A percentile compares a stretch with the other conserved stretches of the same genome.
Conservation (phyloP, 1,139 yeast genomes). For the Saccharomycopsis hybrid region DNA sequence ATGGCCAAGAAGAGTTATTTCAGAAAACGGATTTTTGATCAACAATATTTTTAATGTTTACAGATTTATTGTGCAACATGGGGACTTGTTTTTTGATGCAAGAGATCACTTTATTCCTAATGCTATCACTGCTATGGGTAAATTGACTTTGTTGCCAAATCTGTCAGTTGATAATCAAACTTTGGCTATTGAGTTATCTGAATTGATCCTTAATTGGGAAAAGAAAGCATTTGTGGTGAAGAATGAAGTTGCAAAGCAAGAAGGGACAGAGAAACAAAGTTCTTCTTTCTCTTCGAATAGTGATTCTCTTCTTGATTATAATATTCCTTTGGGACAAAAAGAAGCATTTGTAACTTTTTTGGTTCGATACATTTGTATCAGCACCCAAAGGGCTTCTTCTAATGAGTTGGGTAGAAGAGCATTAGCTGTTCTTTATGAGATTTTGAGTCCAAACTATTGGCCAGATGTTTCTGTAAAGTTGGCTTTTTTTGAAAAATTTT, state of each 20-base stretch:
- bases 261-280: background rate
- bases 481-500: conserved; percentile 53
- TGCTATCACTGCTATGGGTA: conserved; percentile 92
- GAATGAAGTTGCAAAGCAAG: background rate
- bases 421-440: conserved; percentile 62
- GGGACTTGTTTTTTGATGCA: conserved; percentile 77
- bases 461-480: conserved; percentile 80
- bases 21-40: conserved; percentile 82
- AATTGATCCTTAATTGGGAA: conserved; percentile 84
- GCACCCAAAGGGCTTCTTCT: conserved; percentile 81
- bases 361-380: conserved; percentile 80
- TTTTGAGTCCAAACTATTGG: conserved; percentile 74
- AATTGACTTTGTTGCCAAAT: conserved; percentile 73
- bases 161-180: conserved; percentile 78
- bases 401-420: conserved; percentile 80
- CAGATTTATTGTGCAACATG: conserved; percentile 82
- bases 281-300: background rate
- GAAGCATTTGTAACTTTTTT: conserved; percentile 92
- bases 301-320: conserved; percentile 37
- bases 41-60: conserved; percentile 84
- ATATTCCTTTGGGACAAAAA: conserved; percentile 71
- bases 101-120: conserved; percentile 86
- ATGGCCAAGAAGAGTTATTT: conserved; percentile 89
- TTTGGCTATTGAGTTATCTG: conserved; percentile 85
- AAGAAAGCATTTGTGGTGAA: conserved; percentile 33